A percentile compares a stretch with the other conserved stretches of the same genome.
phyloP scores from a whole-genome alignment of 768 basidiomycete genomes.

The Atractiella rhizophila region DNA sequence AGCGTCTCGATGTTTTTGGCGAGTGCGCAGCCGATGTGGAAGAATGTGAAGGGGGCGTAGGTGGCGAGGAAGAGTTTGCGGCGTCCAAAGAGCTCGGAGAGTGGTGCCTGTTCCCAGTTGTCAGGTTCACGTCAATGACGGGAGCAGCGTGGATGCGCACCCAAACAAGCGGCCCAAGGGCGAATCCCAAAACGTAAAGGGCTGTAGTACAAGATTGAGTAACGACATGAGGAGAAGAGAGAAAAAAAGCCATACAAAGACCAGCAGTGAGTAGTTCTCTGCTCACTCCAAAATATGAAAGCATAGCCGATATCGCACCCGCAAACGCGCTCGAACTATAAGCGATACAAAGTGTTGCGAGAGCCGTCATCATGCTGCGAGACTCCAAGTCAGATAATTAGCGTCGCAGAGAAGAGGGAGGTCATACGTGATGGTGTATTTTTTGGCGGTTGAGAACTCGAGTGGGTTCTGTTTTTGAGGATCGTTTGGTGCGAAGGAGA shows the following conservation, averaged over 20 bases:
- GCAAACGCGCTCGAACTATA: slow-evolving; percentile 1
- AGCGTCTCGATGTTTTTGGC: slow-evolving; percentile 36
- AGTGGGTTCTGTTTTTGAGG: no score
- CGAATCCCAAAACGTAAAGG: slow-evolving; percentile 19
- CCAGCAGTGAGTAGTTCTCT: no score
- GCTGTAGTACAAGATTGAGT: slow-evolving; percentile 1
- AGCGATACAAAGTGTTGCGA: slow-evolving; percentile 4
- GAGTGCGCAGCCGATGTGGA: slow-evolving; percentile 35
- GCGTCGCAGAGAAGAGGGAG: no score
- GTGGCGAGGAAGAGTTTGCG: slow-evolving; percentile 24
- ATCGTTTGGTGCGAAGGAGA: no score
- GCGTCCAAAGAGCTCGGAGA: slow-evolving; percentile 22
- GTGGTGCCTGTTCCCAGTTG: slow-evolving; percentile 11
- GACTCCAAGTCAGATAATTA: no score
- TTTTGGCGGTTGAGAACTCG: no score
- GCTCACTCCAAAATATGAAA: neutral
- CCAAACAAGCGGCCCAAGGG: slow-evolving; percentile 11
- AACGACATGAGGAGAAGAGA: neutral
- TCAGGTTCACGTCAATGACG: neutral
- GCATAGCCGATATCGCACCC: slow-evolving; percentile 1
- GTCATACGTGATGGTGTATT: no score
- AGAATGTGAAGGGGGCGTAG: slow-evolving; percentile 28
- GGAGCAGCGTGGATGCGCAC: neutral
- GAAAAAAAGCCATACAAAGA: neutral
- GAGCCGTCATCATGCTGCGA: neutral